phyloP scores from a whole-genome alignment of 257 asterid genomes.

The Eucommia ulmoides region DNA sequence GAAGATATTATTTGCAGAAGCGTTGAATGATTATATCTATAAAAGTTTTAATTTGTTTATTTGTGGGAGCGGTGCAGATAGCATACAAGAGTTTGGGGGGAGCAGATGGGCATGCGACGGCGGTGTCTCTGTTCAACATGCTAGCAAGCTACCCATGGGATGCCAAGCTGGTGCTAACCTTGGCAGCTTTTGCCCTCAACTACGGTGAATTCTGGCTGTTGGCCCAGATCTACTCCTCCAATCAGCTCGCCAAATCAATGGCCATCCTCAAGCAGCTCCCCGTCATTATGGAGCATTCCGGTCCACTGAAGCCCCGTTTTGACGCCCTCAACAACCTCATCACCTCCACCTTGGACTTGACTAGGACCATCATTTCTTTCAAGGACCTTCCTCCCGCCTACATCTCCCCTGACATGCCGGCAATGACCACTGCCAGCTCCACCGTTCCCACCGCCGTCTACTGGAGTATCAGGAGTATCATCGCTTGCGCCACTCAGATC shows the following conservation, averaged over 20 bases:
- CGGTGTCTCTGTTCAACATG: conserved; percentile 18
- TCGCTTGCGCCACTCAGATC: conserved; percentile 1
- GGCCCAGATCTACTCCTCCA: conserved; percentile 18
- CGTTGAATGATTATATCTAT: no score
- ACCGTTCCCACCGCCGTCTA: conserved; percentile 16
- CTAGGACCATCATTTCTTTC: conserved; percentile 20
- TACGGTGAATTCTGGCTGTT: conserved; percentile 33
- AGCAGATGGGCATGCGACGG: conserved; percentile 22
- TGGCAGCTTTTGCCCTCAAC: conserved; percentile 28
- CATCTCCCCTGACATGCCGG: conserved; percentile 15
- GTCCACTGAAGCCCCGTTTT: conserved; percentile 15
- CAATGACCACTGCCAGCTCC: conserved; percentile 12
- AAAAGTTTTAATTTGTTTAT: no score
- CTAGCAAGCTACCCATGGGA: conserved; percentile 34
- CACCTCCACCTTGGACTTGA: conserved; percentile 2
- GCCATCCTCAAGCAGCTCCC: conserved; percentile 28
- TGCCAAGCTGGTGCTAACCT: conserved; percentile 22
- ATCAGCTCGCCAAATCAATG: conserved; percentile 27
- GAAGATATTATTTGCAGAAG: no score
- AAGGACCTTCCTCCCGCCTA: conserved; percentile 19
- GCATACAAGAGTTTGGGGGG: conserved; percentile 19
- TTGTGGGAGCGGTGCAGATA: no score
- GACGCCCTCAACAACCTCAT: conserved; percentile 8
- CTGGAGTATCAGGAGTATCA: not conserved
- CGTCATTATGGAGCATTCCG: conserved; percentile 20